phyloP scores from a whole-genome alignment of 2,329 filamentous ascomycete genomes.

The Cryphonectria naterciae region DNA sequence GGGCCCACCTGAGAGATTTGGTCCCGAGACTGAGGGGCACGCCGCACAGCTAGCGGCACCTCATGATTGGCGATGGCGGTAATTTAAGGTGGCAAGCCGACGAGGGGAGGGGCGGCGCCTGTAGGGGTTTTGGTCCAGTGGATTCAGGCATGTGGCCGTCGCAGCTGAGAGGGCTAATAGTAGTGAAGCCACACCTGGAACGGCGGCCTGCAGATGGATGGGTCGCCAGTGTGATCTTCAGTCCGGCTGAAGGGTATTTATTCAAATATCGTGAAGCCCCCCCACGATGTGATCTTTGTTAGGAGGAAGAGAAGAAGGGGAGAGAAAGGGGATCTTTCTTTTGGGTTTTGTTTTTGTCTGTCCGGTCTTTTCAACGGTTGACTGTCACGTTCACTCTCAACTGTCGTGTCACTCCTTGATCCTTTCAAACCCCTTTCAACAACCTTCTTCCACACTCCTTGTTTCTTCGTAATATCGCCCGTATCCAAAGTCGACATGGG shows the following conservation, averaged over 20 bases:
- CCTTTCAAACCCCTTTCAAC: not conserved
- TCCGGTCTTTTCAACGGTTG: not conserved
- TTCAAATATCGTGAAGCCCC: slow-evolving; percentile 2
- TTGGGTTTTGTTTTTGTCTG: not conserved
- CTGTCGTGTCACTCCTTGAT: not conserved
- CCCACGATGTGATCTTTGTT: not conserved
- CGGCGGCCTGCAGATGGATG: not conserved
- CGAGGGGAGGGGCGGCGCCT: not conserved
- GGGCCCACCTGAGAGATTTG: slow-evolving; percentile 9
- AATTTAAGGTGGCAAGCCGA: not conserved
- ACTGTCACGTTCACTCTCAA: not conserved
- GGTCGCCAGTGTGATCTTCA: not conserved
- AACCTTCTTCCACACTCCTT: not conserved
- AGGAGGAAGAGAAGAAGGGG: not conserved
- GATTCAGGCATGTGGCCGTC: not conserved
- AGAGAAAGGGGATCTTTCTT: not conserved
- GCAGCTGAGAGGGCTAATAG: not conserved
- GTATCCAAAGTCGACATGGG: slow-evolving; percentile 17
- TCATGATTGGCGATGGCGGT: slow-evolving; percentile 4
- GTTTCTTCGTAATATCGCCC: not conserved
- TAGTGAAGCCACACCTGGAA: not conserved
- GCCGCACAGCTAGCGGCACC: not conserved
- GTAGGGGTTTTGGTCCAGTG: not conserved
- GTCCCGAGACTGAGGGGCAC: slow-evolving; percentile 2
- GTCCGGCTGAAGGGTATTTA: not conserved